Evolutionary conservation across 495 filamentous ascomycete species (phyloP), one percentile per base, ranked within the genome.

Genomic region (Terfezia claveryi): DNA sequence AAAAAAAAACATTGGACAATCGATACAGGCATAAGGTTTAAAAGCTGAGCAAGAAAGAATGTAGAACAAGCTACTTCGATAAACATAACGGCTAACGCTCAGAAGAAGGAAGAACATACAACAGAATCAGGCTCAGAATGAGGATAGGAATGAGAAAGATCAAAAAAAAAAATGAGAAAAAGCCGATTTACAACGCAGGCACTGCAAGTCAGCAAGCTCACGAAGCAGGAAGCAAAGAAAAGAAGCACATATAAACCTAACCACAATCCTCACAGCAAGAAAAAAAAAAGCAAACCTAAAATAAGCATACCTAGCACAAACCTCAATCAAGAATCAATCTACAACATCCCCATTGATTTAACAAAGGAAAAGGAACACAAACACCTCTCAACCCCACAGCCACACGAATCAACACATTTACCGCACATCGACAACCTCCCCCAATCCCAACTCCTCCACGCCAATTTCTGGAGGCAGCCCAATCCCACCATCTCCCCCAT

Each of bases 201-300:
- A 54, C 49, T 38, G 52, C 54, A 52, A 61, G 27, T 2, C 49
- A 49, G 52, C 54, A 52, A 61, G 27, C 27, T 4, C 27, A 32
- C 27, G 27, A 57, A 61, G 59, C 32, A 51, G 37, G 59, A 59
- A 60, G 60, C 51, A 54, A 59, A 52, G 56, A 59, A 56, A 63
- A 61, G 57, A 37, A 66, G 53, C 56, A 57, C 27, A 32, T 0
- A 32, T 32, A 4, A 32, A 32, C 1, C 27, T 32, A 32, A 32
- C 27, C 27, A 32, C 27, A 32, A 32, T 32, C 27, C 27, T 32
- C 27, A 32, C 27, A 58, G 55, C 37, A 36, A 52, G 38, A 23
- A 60, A 56, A 59, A 38, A 54, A 27, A 62, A 61, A 59, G 56
- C 49, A 49, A 59, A 46, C 17, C 52, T 20, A 56, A 53, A 0